phyloP scores from a whole-genome alignment of 164 flowering plant genomes.

The Vitis rotundifolia region DNA sequence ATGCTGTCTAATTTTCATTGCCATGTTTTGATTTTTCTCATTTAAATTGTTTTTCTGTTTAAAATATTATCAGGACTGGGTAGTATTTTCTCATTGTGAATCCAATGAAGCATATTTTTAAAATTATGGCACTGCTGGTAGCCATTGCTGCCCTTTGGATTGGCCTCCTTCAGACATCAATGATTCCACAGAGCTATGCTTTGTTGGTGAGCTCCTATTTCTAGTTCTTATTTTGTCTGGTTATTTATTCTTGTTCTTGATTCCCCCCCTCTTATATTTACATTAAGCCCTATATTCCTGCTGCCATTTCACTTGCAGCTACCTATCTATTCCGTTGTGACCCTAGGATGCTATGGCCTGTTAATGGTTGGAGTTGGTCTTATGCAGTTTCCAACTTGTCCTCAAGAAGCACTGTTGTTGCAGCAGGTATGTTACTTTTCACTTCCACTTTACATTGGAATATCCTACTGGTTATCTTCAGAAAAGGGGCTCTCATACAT shows the following conservation, averaged over 20 bases:
- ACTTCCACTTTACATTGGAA: not conserved
- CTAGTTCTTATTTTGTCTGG: not conserved
- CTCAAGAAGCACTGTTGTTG: conserved; percentile 74
- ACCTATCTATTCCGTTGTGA: conserved; percentile 71
- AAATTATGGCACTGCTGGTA: conserved; percentile 64
- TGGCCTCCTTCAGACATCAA: conserved; percentile 58
- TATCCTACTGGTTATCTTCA: not conserved
- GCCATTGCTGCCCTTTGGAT: conserved; percentile 77
- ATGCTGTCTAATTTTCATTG: too few relatives aligned
- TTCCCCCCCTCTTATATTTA: not conserved
- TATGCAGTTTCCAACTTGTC: conserved; percentile 73
- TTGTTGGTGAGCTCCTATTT: conserved; percentile 71
- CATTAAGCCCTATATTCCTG: not conserved
- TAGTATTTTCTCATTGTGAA: not conserved
- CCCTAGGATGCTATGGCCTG: conserved; percentile 90
- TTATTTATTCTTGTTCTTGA: not conserved
- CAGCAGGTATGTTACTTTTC: conserved; percentile 51
- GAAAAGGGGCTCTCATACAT: too few relatives aligned
- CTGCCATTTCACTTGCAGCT: conserved; percentile 44
- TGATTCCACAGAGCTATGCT: conserved; percentile 60
- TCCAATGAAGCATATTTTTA: conserved; percentile 81
- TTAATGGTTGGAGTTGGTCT: conserved; percentile 88
- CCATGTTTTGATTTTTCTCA: too few relatives aligned
- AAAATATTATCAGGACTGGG: conserved; percentile 1
- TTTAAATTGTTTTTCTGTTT: not conserved